Conservation (phyloP, 2,329 filamentous ascomycete genomes). For the Cadophora malorum region DNA sequence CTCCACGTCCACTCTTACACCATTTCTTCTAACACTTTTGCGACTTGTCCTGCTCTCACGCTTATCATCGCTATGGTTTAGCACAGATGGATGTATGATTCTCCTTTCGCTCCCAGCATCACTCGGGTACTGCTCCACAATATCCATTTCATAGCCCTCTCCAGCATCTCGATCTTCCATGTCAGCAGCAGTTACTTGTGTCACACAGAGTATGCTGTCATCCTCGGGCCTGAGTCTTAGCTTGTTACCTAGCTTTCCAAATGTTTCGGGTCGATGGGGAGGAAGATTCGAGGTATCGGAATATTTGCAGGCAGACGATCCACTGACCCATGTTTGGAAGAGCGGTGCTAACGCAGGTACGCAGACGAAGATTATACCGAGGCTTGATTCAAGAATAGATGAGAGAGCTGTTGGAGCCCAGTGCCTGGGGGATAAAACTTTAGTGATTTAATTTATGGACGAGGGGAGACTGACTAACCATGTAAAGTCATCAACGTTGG, state of each 20-base stretch:
- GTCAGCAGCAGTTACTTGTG: conserved; percentile 21
- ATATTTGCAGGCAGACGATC: conserved; percentile 14
- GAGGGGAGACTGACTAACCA: conserved; percentile 14
- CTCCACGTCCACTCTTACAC: background rate
- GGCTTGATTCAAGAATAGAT: conserved; percentile 28
- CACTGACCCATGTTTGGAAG: conserved; percentile 22
- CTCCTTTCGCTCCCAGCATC: conserved; percentile 22
- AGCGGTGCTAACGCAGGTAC: conserved; percentile 30
- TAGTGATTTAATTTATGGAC: no score
- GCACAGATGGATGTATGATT: conserved; percentile 16
- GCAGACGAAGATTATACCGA: conserved; percentile 31
- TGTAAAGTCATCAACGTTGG: conserved; percentile 22
- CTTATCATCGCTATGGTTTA: background rate
- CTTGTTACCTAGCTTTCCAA: conserved; percentile 24
- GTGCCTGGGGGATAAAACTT: conserved; percentile 11
- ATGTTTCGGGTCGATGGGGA: background rate
- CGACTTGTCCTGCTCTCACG: background rate
- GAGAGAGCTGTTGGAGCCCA: conserved; percentile 30
- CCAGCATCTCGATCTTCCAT: conserved; percentile 10
- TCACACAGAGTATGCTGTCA: conserved; percentile 25
- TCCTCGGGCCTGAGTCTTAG: conserved; percentile 24
- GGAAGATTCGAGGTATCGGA: conserved; percentile 13
- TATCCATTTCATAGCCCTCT: conserved; percentile 23
- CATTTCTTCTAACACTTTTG: background rate
- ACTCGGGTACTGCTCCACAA: background rate